These are phyloP conservation scores for Lachnellula hyalina DNA, from an alignment of 2,329 filamentous ascomycete species.

Conservation along the genomic window DNA sequence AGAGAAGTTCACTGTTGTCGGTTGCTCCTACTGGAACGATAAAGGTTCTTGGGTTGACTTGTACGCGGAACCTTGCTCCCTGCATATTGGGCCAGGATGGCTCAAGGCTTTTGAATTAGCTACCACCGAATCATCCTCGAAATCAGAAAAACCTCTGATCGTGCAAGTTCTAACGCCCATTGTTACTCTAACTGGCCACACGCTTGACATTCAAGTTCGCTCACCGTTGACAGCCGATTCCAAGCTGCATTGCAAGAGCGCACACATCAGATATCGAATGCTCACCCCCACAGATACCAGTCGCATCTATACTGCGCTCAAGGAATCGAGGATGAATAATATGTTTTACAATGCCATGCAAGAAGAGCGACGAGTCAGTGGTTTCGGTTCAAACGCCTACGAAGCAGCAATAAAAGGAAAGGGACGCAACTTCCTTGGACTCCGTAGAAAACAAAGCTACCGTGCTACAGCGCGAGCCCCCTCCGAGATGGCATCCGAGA, in stretches of 20 bases:
- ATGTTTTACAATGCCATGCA: slow-evolving; percentile 72
- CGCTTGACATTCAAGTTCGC: slow-evolving; percentile 87
- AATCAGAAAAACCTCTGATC: slow-evolving; percentile 41
- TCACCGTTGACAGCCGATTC: slow-evolving; percentile 75
- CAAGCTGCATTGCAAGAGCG: slow-evolving; percentile 59
- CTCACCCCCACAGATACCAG: slow-evolving; percentile 72
- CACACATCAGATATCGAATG: slow-evolving; percentile 76
- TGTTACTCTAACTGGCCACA: slow-evolving; percentile 85
- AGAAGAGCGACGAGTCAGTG: slow-evolving; percentile 65
- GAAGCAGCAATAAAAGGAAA: slow-evolving; percentile 38
- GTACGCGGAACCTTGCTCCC: slow-evolving; percentile 44
- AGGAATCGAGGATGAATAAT: slow-evolving; percentile 85
- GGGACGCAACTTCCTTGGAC: slow-evolving; percentile 42
- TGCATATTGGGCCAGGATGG: slow-evolving; percentile 52
- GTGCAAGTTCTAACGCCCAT: slow-evolving; percentile 86
- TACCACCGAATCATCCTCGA: slow-evolving; percentile 28
- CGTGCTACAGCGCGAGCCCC: slow-evolving; percentile 57
- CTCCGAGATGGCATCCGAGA: slow-evolving; percentile 56
- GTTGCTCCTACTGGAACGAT: slow-evolving; percentile 59
- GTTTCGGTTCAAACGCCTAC: slow-evolving; percentile 51
- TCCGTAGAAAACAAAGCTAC: slow-evolving; percentile 61
- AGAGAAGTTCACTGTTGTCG: slow-evolving; percentile 44
- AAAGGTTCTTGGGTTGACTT: slow-evolving; percentile 57
- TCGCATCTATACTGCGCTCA: slow-evolving; percentile 78
- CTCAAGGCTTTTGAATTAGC: slow-evolving; percentile 50